Percentiles rank a stretch among this genome's conserved stretches.
phyloP scores from a whole-genome alignment of 2,329 filamentous ascomycete species.

The Ophiostoma sp. region DNA sequence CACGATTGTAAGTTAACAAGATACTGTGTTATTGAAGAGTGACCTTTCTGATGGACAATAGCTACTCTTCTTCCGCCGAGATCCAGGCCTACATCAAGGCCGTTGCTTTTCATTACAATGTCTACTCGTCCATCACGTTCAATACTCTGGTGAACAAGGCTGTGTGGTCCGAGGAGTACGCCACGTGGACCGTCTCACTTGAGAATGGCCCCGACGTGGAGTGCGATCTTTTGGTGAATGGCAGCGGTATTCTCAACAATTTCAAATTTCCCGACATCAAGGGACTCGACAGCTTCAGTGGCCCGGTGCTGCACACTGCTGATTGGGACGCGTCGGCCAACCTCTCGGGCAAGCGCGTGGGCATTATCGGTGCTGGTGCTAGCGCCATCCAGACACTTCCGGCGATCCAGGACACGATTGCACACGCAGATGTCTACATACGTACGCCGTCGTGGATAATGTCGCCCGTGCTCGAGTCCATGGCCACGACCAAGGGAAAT shows the following conservation, averaged over 20 bases:
- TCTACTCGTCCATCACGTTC: slow-evolving; percentile 44
- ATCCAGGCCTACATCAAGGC: slow-evolving; percentile 36
- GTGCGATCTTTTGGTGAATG: slow-evolving; percentile 42
- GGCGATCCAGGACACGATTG: slow-evolving; percentile 39
- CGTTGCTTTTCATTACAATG: slow-evolving; percentile 33
- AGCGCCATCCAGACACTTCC: slow-evolving; percentile 32
- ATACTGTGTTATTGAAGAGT: not conserved
- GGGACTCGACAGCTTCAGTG: slow-evolving; percentile 24
- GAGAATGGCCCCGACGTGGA: slow-evolving; percentile 35
- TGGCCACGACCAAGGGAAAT: slow-evolving; percentile 9
- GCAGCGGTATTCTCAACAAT: slow-evolving; percentile 49
- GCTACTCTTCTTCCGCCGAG: slow-evolving; percentile 22
- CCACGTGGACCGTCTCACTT: slow-evolving; percentile 44
- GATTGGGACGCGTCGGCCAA: slow-evolving; percentile 32
- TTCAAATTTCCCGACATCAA: slow-evolving; percentile 44
- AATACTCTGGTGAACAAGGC: slow-evolving; percentile 5
- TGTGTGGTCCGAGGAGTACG: slow-evolving; percentile 34
- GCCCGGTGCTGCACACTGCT: slow-evolving; percentile 24
- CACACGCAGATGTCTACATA: slow-evolving; percentile 37
- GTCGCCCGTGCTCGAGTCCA: not conserved
- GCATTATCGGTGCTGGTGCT: slow-evolving; percentile 15
- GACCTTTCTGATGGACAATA: too few relatives aligned
- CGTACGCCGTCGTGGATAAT: slow-evolving; percentile 34
- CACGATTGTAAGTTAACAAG: not conserved
- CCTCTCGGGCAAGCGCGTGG: slow-evolving; percentile 10